phyloP scores from a whole-genome alignment of 1,139 yeast genomes.

The Protomyces lactucae-debilis region DNA sequence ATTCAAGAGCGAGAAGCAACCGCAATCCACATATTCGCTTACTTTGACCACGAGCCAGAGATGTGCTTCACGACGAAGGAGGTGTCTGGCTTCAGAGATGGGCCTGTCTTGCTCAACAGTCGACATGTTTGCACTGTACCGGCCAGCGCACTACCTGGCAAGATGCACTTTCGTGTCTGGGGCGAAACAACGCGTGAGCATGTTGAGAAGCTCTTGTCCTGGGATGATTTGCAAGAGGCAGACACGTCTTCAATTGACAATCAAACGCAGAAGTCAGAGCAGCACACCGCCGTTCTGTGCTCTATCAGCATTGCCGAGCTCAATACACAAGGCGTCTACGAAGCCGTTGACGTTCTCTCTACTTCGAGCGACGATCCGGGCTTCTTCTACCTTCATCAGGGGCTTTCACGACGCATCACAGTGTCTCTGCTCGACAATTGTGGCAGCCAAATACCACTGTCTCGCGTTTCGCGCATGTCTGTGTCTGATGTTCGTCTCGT shows the following conservation, averaged over 20 bases:
- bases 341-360: slow-evolving; percentile 33
- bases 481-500: neutral
- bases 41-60: slow-evolving; percentile 2
- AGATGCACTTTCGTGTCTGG: slow-evolving; percentile 30
- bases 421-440: slow-evolving; percentile 32
- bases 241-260: slow-evolving; percentile 13
- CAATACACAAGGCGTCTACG: slow-evolving; percentile 35
- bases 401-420: slow-evolving; percentile 36
- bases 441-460: slow-evolving; percentile 24
- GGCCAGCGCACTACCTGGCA: slow-evolving; percentile 1
- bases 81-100: neutral
- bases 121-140: slow-evolving; percentile 7
- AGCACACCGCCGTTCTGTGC: slow-evolving; percentile 24
- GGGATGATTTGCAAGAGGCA: slow-evolving; percentile 39
- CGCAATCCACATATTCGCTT: slow-evolving; percentile 23
- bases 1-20: slow-evolving; percentile 28
- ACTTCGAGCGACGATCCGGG: slow-evolving; percentile 29
- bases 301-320: slow-evolving; percentile 34
- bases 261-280: slow-evolving; percentile 3
- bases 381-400: slow-evolving; percentile 35
- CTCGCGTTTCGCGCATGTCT: slow-evolving; percentile 10
- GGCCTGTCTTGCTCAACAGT: slow-evolving; percentile 11
- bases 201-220: slow-evolving; percentile 36
- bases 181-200: slow-evolving; percentile 33
- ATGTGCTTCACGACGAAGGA: slow-evolving; percentile 11